Base-by-base conservation (phyloP, 148 eudicot species). In the Pouteria glomerata region DNA sequence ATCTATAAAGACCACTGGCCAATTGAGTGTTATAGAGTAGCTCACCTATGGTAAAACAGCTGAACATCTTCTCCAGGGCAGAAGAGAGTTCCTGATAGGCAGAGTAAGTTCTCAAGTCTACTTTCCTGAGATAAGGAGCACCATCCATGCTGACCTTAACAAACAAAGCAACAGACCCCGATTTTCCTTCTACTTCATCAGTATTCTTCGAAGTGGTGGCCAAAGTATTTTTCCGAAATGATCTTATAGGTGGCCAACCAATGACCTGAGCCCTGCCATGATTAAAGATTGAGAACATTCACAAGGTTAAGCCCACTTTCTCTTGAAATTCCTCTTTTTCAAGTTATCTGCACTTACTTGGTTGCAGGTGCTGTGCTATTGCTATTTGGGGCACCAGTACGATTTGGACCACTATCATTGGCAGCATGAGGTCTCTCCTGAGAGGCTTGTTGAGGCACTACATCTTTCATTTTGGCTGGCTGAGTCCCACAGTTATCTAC, bases 101-200 rank as follows among this genome's bases (percentile, higher is more conserved):
- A 11, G 72, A 55, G 76, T 85, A 90, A 52, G 74, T 63, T 75
- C 76, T 83, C 50, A 90, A 78, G 60, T 90, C 89, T 44, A 90
- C 84, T 69, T 90, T 90, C 65, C 96, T 80, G 55, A 87, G 79
- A 76, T 85, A 90, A 1, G 90, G 92, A 57, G 89, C 92, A 76
- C 96, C 92, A 74, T 90, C 96, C 96, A 90, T 90, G 80, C 96
- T 85, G 74, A 87, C 90, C 64, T 90, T 90, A 24, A 90, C 88
- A 81, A 78, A 84, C 19, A 82, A 45, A 75, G 79, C 80, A 75
- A 76, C 77, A 65, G 72, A 19, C 51, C 74, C 76, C 45, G 77
- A 69, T 51, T 73, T 73, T 56, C 71, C 73, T 45, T 80, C 79
- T 30, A 73, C 73, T 69, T 82, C 87, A 34, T 76, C 78, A 56